Base-by-base conservation (phyloP, 1,139 yeast genomes). In the Geotrichum siamense region DNA sequence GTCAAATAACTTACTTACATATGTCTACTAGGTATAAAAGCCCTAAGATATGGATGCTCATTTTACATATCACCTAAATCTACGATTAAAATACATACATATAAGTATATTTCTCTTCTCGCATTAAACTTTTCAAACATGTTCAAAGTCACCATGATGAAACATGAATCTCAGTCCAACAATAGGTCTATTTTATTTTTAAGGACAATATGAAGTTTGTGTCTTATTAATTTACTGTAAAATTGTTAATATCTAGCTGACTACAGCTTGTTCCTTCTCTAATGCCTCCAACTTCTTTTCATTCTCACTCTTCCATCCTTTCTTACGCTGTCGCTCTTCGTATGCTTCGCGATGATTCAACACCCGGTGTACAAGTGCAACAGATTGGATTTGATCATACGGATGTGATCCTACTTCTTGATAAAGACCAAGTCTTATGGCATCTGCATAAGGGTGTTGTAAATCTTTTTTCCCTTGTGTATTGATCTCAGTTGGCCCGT, bases 241-340 rank as follows among this genome's bases (percentile, higher is more conserved):
- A n/a, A n/a, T n/a, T n/a, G n/a, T n/a, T 6, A 23, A 10, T 23
- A 23, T 23, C 26, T 23, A 23, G 6, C 10, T 23, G 10, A 10
- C 6, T 8, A 10, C 26, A 23, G 26, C 37, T 19, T 5, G 19
- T 13, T 19, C 38, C 31, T 47, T 44, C 41, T 56, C 54, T 28
- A 49, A 44, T n/a, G 41, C 51, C 35, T 55, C 56, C 36, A 71
- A 51, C 25, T 53, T 51, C 51, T 56, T 56, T 51, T 72, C 77
- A 42, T 61, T 58, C 47, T 63, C 69, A 39, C 71, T 59, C 64
- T 83, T 82, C 82, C 85, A 79, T 5, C 91, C 91, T 65, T 83
- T 83, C 51, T 76, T 75, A 52, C 78, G 69, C 61, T 83, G 94
- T 55, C 94, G 75, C 53, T 81, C 93, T 61, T 82, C 91, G 58